A percentile compares a stretch with the other conserved stretches of the same genome.
These are phyloP conservation scores for Pythium sukuiense DNA, from an alignment of 352 stramenopile genomes.

Conservation along the genomic window DNA sequence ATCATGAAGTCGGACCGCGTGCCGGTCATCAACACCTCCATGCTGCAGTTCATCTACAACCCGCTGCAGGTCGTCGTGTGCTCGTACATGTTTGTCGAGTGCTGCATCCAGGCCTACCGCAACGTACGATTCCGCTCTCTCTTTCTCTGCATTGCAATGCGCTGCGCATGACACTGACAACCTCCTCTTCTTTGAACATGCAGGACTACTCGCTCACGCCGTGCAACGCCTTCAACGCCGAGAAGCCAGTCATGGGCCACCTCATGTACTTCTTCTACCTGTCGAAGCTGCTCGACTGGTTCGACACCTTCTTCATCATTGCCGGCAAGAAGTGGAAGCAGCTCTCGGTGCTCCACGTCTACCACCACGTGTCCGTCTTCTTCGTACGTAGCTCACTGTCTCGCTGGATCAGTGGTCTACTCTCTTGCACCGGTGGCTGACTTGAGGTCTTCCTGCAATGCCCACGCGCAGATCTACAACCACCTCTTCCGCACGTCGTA, in stretches of 20 bases:
- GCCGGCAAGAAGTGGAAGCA: constrained; percentile 94
- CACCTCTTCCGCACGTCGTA: constrained; percentile 91
- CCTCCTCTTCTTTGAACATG: constrained; percentile 12
- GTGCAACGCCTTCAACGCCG: constrained; percentile 91
- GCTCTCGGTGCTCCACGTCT: constrained; percentile 94
- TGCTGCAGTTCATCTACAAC: constrained; percentile 97
- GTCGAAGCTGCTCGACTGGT: constrained; percentile 94
- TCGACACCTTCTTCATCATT: constrained; percentile 98
- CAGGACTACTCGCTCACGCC: constrained; percentile 89
- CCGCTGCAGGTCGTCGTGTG: constrained; percentile 95
- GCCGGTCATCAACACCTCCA: constrained; percentile 69
- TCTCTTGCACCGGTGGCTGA: neutral
- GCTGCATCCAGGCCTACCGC: constrained; percentile 90
- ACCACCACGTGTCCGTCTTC: constrained; percentile 95
- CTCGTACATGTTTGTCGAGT: constrained; percentile 97
- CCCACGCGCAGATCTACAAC: constrained; percentile 83
- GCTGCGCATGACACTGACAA: neutral
- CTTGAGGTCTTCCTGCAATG: neutral
- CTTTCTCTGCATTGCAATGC: neutral
- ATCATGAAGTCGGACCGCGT: constrained; percentile 75
- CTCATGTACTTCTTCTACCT: constrained; percentile 99
- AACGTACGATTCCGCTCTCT: constrained; percentile 42
- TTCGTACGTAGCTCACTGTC: constrained; percentile 36
- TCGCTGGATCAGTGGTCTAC: neutral
- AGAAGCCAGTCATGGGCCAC: constrained; percentile 92